Evolutionary conservation across 495 filamentous ascomycete species (phyloP), one percentile per base, ranked within the genome.

Genomic region (Neurospora sp.): DNA sequence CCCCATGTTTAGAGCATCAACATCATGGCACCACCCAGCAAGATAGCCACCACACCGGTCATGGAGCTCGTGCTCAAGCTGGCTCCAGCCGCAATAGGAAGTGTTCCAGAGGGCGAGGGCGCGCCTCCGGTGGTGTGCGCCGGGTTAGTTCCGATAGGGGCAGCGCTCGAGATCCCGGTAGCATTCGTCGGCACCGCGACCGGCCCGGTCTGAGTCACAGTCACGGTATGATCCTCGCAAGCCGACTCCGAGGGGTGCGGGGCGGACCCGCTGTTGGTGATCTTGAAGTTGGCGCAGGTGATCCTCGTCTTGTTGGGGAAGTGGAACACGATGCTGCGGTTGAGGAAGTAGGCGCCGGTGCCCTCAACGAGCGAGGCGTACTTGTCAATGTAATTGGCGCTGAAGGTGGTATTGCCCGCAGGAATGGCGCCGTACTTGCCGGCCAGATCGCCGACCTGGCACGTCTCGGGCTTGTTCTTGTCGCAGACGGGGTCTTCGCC

Each of bases 391-490:
- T 92, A 96, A 23, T 80, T 83, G 62, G 77, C 77, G 14, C 75
- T 76, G 81, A 82, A 90, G 0, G 77, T 72, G 72, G 78, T 80
- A 38, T 80, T 77, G 60, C 84, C 84, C 3, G 46, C 54, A 0
- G 77, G 73, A 79, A 95, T 90, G 60, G 85, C 86, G 71, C 91
- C 92, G 77, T 94, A 87, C 85, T 97, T 97, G 77, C 94, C 94
- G 75, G 88, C 86, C 71, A 97, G 82, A 82, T 97, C 94, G 74
- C 94, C 94, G 37, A 93, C 89, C 81, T 96, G 89, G 85, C 94
- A 97, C 0, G 90, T 91, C 74, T 88, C 77, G 9, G 92, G 91
- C 38, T 83, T 77, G 11, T 79, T 80, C 10, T 83, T 54, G 82
- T 95, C 85, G 82, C 94, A 97, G 9, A 86, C 75, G 46, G 90